These are phyloP conservation scores for Angophora floribunda DNA, from an alignment of 345 rosid species.

Conservation along the genomic window DNA sequence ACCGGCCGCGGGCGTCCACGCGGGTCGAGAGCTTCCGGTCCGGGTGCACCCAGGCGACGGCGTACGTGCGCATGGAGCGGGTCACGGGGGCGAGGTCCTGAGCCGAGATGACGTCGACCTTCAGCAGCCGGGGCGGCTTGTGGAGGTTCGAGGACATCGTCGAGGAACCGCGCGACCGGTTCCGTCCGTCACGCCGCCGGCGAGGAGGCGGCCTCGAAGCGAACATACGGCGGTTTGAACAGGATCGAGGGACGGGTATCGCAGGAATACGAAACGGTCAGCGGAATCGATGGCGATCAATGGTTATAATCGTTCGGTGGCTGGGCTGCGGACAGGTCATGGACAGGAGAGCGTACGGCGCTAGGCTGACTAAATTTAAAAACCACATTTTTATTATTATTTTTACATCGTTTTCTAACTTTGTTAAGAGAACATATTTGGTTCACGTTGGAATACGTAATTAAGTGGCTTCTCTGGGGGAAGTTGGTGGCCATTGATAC, in stretches of 20 bases:
- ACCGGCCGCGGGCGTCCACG: constrained; percentile 39
- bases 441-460: neutral
- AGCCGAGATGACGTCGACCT: constrained; percentile 69
- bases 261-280: neutral
- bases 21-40: constrained; percentile 74
- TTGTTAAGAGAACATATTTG: neutral
- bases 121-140: constrained; percentile 59
- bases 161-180: neutral
- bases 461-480: neutral
- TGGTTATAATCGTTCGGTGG: neutral
- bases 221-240: neutral
- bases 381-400: neutral
- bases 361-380: neutral
- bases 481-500: neutral
- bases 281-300: neutral
- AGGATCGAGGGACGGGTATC: neutral
- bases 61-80: constrained; percentile 73
- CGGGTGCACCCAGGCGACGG: constrained; percentile 79
- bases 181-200: neutral
- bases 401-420: neutral
- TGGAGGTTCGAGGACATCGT: constrained; percentile 20
- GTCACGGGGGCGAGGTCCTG: constrained; percentile 55
- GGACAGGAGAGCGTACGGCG: neutral
- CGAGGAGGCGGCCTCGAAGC: neutral
- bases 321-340: neutral